Evolutionary conservation across 768 basidiomycete species (phyloP), one percentile per base, ranked within the genome.

Genomic region (Boletus huronensis): DNA sequence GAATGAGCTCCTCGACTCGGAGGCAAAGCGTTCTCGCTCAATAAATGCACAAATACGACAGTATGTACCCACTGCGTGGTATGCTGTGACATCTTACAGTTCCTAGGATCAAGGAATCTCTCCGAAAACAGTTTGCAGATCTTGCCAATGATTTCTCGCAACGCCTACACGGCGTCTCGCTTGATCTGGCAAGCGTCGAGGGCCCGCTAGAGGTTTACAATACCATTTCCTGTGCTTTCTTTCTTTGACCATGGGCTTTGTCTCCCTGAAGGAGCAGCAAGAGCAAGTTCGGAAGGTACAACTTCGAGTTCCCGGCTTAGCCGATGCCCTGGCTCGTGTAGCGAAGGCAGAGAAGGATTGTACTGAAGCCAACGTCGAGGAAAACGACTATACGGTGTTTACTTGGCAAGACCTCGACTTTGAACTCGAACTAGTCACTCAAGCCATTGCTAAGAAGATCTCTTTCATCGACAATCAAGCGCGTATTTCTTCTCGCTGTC

Each of bases 391-490:
- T 68, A 96, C 93, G 0, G 83, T 96, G 3, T 88, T 95, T 64
- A 91, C 90, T 5, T 84, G 79, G 58, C 88, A 92, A 70, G 95
- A 98, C 69, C 78, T 97, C 39, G 85, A 87, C 54, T 97, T 94
- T 59, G 95, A 98, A 72, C 77, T 94, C 1, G 87, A 87, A 67
- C 76, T 94, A 13, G 79, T 96, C 21, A 81, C 85, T 41, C 87
- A 88, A 62, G 88, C 85, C 35, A 81, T 97, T 19, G 79, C 80
- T 21, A 93, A 92, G 79, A 93, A 97, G 77, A 83, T 95, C n/a
- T 82, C 88, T 0, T 98, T 98, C 69, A 88, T 97, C 50, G 94
- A 98, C 62, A 98, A 98, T 69, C 96, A 98, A 79, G 95, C 87
- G 56, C 39, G 49, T 46, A 26, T 45, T n/a, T 25, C 43, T 17